Evolutionary conservation across 2,329 filamentous ascomycete species (phyloP).

Genomic region (Aspergillus calidoustus): DNA sequence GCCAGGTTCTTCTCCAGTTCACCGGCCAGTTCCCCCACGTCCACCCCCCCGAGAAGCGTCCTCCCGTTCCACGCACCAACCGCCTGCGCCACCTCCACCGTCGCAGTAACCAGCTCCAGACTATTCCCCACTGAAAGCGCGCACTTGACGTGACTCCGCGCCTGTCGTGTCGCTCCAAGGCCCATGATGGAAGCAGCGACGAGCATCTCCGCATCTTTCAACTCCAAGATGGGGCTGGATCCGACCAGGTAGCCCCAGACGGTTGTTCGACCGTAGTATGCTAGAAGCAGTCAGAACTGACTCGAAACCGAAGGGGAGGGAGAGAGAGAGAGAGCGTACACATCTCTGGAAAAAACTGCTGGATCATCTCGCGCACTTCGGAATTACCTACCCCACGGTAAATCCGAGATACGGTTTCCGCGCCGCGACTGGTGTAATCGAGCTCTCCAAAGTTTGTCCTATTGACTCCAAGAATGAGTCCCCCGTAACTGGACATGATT

Average conservation of each 20-base stretch:
- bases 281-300: neutral
- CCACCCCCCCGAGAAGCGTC: neutral
- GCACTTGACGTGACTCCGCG: neutral
- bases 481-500: too few relatives aligned
- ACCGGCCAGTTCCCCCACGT: neutral
- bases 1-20: neutral
- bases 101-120: neutral
- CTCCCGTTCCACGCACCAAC: neutral
- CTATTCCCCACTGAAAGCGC: neutral
- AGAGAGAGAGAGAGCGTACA: neutral
- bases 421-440: neutral
- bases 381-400: neutral
- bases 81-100: neutral
- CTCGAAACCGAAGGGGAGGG: neutral
- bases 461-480: neutral
- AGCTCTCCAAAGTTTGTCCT: neutral
- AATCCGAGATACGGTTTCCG: neutral
- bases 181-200: neutral
- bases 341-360: conserved; percentile 1
- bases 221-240: neutral
- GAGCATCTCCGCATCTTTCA: neutral
- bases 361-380: neutral
- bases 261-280: neutral
- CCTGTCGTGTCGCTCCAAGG: neutral
- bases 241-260: neutral